Percentiles rank a stretch among this genome's conserved stretches.
phyloP scores from a whole-genome alignment of 306 rosid species.

The Mimosa bimucronata region DNA sequence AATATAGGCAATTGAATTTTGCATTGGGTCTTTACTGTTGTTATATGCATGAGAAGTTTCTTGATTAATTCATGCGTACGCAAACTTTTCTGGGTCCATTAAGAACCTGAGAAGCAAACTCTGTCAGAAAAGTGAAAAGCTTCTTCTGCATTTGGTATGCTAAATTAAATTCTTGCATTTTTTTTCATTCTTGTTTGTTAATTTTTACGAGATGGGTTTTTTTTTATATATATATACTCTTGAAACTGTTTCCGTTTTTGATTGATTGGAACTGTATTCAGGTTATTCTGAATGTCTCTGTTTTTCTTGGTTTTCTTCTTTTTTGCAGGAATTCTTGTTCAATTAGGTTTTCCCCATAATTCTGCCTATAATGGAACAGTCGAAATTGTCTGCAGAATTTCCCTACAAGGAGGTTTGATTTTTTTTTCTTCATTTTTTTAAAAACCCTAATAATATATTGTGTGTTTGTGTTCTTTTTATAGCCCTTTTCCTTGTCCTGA shows the following conservation, averaged over 20 bases:
- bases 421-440: slow-evolving; percentile 23
- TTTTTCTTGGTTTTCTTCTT: not conserved
- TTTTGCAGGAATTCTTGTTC: slow-evolving; percentile 50
- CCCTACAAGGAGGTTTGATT: slow-evolving; percentile 66
- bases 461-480: slow-evolving; percentile 14
- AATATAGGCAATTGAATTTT: slow-evolving; percentile 46
- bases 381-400: slow-evolving; percentile 56
- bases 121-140: slow-evolving; percentile 34
- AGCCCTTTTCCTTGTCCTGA: slow-evolving; percentile 13
- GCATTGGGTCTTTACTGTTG: slow-evolving; percentile 39
- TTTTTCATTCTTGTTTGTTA: slow-evolving; percentile 18
- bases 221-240: slow-evolving; percentile 14
- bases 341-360: slow-evolving; percentile 43
- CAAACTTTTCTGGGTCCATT: slow-evolving; percentile 35
- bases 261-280: slow-evolving; percentile 35
- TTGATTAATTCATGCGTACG: slow-evolving; percentile 42
- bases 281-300: slow-evolving; percentile 32
- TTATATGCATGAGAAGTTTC: slow-evolving; percentile 36
- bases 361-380: slow-evolving; percentile 62
- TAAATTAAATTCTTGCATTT: slow-evolving; percentile 39
- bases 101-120: slow-evolving; percentile 44
- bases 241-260: slow-evolving; percentile 41
- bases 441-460: slow-evolving; percentile 36
- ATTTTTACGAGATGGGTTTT: slow-evolving; percentile 35
- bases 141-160: slow-evolving; percentile 47